Conservation (phyloP, 306 rosid genomes). For the peach (Prunus persica) region Prunus_persica_NCBIv2 NC_034014.1:28117501-28118000, state of each 20-base stretch:
- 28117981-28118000: constrained; percentile 79
- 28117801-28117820: constrained; percentile 29
- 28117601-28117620: neutral
- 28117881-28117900: constrained; percentile 39
- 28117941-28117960: constrained; percentile 43
- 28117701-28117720: constrained; percentile 46
- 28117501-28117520: constrained; percentile 43
- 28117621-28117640: constrained; percentile 3
- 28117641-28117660: neutral
- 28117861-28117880: constrained; percentile 36
- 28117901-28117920: constrained; percentile 17
- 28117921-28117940: constrained; percentile 15
- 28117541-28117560: constrained; percentile 62
- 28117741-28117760: constrained; percentile 10
- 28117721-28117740: constrained; percentile 20
- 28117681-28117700: neutral
- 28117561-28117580: constrained; percentile 26
- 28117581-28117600: neutral
- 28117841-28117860: constrained; percentile 51
- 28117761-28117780: constrained; percentile 15
- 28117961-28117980: constrained; percentile 65
- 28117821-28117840: constrained; percentile 66
- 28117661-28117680: neutral
- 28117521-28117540: constrained; percentile 48
- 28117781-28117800: constrained; percentile 22